Evolutionary conservation across 2,329 filamentous ascomycete species (phyloP), one percentile per base, ranked within the genome.

Genomic region (Cucurbitaria berberidis): DNA sequence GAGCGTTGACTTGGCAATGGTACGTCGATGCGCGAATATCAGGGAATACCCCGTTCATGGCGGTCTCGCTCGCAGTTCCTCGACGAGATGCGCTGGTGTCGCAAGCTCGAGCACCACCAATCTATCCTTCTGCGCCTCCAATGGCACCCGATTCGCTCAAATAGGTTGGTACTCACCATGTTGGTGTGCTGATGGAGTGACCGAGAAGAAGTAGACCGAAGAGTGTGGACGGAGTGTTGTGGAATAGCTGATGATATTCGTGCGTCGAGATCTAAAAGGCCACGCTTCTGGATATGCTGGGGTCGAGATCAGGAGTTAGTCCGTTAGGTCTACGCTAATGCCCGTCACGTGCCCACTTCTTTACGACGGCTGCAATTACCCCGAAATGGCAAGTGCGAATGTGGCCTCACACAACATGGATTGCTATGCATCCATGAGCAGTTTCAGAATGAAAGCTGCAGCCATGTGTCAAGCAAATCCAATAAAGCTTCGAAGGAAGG

Each of bases 231-330:
- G 29, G 30, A 43, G 40, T 45, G 54, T 59, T 41, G 55, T 56
- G 55, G 48, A 56, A 57, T 45, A 57, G 55, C 22, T 61, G 53
- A 46, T 39, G 45, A 53, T 57, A 51, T 51, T 52, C 49, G 55
- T 41, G 48, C 48, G 49, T 50, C 48, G 53, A 48, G 53, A 53
- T 60, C 45, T 48, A 68, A 58, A n/a, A 71, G 67, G 69, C 62
- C 68, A 71, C 67, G 65, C 64, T 70, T 69, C 68, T 67, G 29
- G 36, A 40, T 24, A 40, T 13, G 67, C 66, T 59, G 49, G 58
- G 48, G 53, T 52, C 55, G 53, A 51, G 48, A 57, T 15, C 6
- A 9, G 55, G 55, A 59, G 59, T 61, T 67, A 57, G 55, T 51
- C 48, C 53, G 52, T 46, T 59, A 45, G 19, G 45, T 57, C 34